Base-by-base conservation (phyloP, 1,284 basidiomycete species). In the Golubevia sp. region DNA sequence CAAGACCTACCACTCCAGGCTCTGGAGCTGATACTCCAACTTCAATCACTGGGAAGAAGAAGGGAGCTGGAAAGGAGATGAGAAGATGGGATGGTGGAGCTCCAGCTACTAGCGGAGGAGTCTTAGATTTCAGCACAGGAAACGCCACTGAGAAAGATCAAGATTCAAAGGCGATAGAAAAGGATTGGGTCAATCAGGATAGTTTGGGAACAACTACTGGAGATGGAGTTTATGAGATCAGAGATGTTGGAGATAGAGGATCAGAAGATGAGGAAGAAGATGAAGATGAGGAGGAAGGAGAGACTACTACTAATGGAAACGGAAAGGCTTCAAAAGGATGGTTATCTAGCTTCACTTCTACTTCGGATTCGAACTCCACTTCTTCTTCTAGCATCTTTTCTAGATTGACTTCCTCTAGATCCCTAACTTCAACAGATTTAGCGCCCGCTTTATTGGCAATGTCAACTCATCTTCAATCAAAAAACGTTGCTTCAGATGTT, bases 381-480 rank as follows among this genome's bases (percentile, higher is more conserved):
- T 50, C 59, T 21, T 67, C 66, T 15, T 83, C 79, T 5, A 90
- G 89, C 52, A 86, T 96, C 62, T 92, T 97, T 84, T 89, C 92
- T 0, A 88, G 93, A 26, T 85, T 99, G 65, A 94, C 79, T 0
- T 77, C 83, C 4, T 70, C 90, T 23, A 95, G 94, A 84, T 88
- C 90, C 1, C 86, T 99, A 52, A 92, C 91, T 0, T 88, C 91
- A 63, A 87, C 89, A 50, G 95, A 98, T 82, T 85, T 99, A 49
- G 89, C 89, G 67, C 95, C 96, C 3, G 93, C 97, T 0, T 84
- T 99, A 24, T 90, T 91, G 52, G 92, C 90, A 21, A 99, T 99
- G 94, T 94, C 96, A 82, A 92, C 94, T 68, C 96, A 98, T 84
- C 87, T 99, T 55, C 97, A 98, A 92, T 90, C 92, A 85, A 99